phyloP scores from a whole-genome alignment of 1,284 basidiomycete genomes.

The Rhodofomes roseus region DNA sequence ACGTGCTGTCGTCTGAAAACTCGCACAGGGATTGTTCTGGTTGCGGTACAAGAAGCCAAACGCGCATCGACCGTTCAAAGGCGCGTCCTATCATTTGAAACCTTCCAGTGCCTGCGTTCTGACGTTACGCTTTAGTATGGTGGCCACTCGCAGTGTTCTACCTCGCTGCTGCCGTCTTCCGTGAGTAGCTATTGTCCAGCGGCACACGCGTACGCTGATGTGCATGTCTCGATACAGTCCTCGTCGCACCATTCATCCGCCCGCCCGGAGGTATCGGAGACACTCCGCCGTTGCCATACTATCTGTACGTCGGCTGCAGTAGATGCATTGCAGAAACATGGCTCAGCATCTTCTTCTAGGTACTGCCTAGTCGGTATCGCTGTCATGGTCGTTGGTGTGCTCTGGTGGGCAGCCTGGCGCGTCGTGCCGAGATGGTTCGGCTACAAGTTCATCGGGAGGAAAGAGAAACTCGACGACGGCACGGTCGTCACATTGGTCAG shows the following conservation, averaged over 20 bases:
- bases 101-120: neutral
- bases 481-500: constrained; percentile 53
- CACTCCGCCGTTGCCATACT: constrained; percentile 57
- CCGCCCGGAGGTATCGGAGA: constrained; percentile 54
- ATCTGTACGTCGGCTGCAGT: constrained; percentile 35
- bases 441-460: constrained; percentile 45
- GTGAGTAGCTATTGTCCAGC: constrained; percentile 26
- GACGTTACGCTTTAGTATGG: constrained; percentile 42
- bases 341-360: constrained; percentile 20
- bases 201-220: too few species aligned
- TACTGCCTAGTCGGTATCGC: constrained; percentile 56
- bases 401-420: constrained; percentile 57
- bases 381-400: constrained; percentile 40
- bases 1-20: neutral
- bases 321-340: neutral
- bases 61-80: constrained; percentile 51
- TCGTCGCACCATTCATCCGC: constrained; percentile 52
- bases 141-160: constrained; percentile 54
- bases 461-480: constrained; percentile 49
- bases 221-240: constrained; percentile 31
- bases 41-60: constrained; percentile 48
- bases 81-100: constrained; percentile 21
- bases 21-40: constrained; percentile 50
- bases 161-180: constrained; percentile 46
- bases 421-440: constrained; percentile 46